Conservation (phyloP, 139 green algal species). For the Yamagishiella unicocca region DNA sequence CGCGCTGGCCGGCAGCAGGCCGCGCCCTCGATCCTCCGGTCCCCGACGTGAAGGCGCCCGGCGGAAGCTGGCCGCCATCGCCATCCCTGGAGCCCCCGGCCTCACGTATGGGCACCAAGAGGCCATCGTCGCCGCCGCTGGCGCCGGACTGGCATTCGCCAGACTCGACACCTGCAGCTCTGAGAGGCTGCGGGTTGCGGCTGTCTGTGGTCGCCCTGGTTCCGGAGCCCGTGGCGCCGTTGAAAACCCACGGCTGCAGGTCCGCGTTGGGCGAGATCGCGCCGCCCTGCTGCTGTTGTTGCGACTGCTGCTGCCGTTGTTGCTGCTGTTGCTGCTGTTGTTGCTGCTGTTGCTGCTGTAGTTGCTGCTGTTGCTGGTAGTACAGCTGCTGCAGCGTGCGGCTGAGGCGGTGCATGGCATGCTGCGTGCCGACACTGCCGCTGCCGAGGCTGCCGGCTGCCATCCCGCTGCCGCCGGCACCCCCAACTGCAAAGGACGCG, state of each 20-base stretch:
- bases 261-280: background rate
- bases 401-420: background rate
- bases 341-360: constrained; percentile 11
- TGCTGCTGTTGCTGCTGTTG: background rate
- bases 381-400: constrained; percentile 4
- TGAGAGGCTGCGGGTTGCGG: no score
- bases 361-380: background rate
- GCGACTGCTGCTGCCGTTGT: background rate
- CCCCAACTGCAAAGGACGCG: background rate
- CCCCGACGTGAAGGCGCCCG: no score
- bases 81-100: no score
- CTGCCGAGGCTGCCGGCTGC: background rate
- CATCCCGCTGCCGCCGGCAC: background rate
- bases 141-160: no score
- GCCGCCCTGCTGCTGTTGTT: background rate
- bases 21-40: background rate
- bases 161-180: no score
- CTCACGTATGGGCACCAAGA: background rate
- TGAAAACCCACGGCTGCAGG: background rate
- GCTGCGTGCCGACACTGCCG: background rate
- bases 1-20: background rate
- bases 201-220: no score
- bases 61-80: no score
- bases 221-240: background rate
- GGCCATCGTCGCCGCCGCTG: background rate